Conservation (phyloP, 805 yeast species). For the Kuraishia molischiana region DNA sequence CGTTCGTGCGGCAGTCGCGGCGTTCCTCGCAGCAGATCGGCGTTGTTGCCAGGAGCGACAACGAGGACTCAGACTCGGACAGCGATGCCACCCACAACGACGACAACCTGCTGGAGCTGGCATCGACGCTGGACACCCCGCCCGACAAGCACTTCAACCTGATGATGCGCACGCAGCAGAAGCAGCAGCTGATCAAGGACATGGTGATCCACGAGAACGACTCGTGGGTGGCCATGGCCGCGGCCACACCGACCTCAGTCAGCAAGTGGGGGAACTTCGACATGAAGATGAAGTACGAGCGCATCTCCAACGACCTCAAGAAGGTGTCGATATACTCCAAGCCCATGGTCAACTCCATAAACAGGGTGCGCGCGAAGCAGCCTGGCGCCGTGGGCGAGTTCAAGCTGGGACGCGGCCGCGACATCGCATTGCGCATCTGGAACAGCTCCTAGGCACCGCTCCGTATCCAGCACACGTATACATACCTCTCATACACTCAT, state of each 20-base stretch:
- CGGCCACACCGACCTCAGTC: too few species aligned
- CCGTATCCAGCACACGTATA: too few species aligned
- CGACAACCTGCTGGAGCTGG: neutral
- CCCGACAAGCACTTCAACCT: neutral
- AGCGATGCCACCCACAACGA: neutral
- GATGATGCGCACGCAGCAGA: constrained; percentile 17
- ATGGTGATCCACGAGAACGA: constrained; percentile 1
- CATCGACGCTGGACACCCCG: neutral
- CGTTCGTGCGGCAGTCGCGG: too few species aligned
- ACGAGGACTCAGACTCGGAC: constrained; percentile 1
- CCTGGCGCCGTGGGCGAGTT: neutral
- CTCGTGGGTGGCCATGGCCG: constrained; percentile 2
- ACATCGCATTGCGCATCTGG: neutral
- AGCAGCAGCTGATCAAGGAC: constrained; percentile 8
- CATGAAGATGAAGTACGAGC: constrained; percentile 16
- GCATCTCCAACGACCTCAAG: constrained; percentile 18
- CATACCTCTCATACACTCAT: too few species aligned
- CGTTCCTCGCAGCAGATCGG: too few species aligned
- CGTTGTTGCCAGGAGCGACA: too few species aligned
- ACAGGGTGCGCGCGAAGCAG: constrained; percentile 1
- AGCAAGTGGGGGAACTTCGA: constrained; percentile 16
- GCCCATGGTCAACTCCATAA: constrained; percentile 14
- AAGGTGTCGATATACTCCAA: constrained; percentile 14
- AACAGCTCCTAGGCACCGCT: too few species aligned
- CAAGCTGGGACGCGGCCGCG: neutral